Evolutionary conservation across 768 basidiomycete genomes (phyloP).

Genomic region (Omphalotus guepiniiformis): DNA sequence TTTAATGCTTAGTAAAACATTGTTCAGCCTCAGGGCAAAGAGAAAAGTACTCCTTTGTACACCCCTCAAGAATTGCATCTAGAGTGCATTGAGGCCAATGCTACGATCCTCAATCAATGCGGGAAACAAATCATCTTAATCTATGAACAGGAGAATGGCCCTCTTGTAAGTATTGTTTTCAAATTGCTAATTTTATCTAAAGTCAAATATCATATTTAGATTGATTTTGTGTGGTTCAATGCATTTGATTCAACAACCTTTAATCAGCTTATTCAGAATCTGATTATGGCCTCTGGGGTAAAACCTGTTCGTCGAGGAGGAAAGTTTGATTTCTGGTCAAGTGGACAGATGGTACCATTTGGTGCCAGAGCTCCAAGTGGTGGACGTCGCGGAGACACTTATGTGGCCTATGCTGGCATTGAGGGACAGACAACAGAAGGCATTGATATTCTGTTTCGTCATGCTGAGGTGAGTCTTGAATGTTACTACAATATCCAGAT

Average conservation of each 20-base stretch:
- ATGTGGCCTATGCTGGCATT: background rate
- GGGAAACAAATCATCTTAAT: background rate
- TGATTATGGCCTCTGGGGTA: background rate
- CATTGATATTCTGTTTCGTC: background rate
- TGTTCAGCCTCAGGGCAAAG: background rate
- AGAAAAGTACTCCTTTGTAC: background rate
- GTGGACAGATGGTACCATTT: conserved; percentile 1
- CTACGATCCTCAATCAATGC: background rate
- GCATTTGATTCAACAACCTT: too few species aligned
- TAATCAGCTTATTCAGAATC: background rate
- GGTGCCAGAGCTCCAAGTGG: background rate
- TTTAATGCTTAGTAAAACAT: background rate
- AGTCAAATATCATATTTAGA: background rate
- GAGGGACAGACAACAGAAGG: background rate
- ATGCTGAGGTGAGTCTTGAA: background rate
- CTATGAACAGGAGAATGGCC: background rate
- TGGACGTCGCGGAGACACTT: background rate
- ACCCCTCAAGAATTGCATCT: background rate
- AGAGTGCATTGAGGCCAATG: background rate
- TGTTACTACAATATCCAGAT: background rate
- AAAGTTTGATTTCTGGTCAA: background rate
- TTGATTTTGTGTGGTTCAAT: conserved; percentile 1
- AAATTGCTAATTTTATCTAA: background rate
- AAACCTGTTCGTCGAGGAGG: background rate
- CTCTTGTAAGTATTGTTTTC: background rate